Base-by-base conservation (phyloP, 116 monocot genomes). In the Papilionanthe hybrid region DNA sequence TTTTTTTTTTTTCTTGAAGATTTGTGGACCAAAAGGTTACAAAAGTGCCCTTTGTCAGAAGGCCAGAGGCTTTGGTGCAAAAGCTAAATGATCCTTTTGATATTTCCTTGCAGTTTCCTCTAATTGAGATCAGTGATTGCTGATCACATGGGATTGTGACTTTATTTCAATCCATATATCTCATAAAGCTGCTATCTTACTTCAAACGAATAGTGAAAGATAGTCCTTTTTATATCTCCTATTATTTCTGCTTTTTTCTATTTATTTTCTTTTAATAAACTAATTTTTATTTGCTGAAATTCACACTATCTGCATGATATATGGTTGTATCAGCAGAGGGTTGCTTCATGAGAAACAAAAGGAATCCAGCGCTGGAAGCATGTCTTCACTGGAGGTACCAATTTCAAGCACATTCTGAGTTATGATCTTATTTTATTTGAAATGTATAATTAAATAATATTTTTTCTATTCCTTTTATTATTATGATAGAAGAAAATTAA, bases 261-360 rank as follows among this genome's bases (percentile, higher is more conserved):
- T 85, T 63, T 20, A 30, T 37, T 32, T 13, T 69, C 69, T 32
- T 85, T 55, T 82, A 29, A 77, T 41, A 37, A 41, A 69, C 27
- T 69, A 17, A 18, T 69, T 37, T 30, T 17, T 2, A 69, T 25
- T 63, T 63, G 63, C 22, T 23, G 25, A 58, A 58, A 20, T 58
- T 13, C 58, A 20, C 22, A 49, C 49, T 49, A 1, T 13, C 49
- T 49, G 49, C 23, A 37, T 69, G 32, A 28, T 41, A 71, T 32
- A 11, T 71, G 22, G 25, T 75, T 75, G 30, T 81, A 49, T 66
- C 68, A 76, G 81, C 67, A 76, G 68, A 30, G 77, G 55, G 67
- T 53, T 76, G 71, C 72, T 78, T 72, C 82, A 82, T 77, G 82
- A 77, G 42, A 82, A 82, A 48, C 69, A 27, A 32, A 71, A 77